A percentile compares a stretch with the other conserved stretches of the same genome.
Evolutionary conservation across 345 rosid genomes (phyloP).

Genomic region (Moricandia moricandioides): DNA sequence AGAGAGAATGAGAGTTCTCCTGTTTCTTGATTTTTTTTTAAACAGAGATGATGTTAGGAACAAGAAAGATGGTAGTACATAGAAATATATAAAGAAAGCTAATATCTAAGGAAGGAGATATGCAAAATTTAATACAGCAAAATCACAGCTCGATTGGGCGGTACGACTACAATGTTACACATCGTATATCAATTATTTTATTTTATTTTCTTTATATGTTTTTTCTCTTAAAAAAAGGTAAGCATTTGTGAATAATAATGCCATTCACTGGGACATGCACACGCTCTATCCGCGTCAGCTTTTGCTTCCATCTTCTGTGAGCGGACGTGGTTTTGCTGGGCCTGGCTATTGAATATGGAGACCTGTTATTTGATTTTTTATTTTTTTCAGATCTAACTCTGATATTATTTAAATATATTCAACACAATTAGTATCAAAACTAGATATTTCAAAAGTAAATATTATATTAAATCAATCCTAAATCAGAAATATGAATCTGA

Average conservation of each 20-base stretch:
- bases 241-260: not conserved
- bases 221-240: not conserved
- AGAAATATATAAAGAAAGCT: not conserved
- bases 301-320: not conserved
- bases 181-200: not conserved
- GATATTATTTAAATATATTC: no score
- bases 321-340: not conserved
- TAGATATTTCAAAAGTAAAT: no score
- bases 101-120: not conserved
- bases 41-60: slow-evolving; percentile 10
- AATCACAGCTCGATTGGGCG: slow-evolving; percentile 22
- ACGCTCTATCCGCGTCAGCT: slow-evolving; percentile 28
- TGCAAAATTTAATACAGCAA: slow-evolving; percentile 19
- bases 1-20: not conserved
- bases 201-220: not conserved
- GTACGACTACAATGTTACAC: slow-evolving; percentile 12
- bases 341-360: not conserved
- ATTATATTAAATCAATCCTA: no score
- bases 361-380: no score
- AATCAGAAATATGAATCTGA: no score
- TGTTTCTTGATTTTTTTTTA: not conserved
- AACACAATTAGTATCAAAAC: no score
- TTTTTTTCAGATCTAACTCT: no score
- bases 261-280: slow-evolving; percentile 11
- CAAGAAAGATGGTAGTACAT: not conserved